Evolutionary conservation across 208 protist genomes (phyloP), one percentile per base, ranked within the genome.

Genomic region (Wallacemonas sp.): DNA sequence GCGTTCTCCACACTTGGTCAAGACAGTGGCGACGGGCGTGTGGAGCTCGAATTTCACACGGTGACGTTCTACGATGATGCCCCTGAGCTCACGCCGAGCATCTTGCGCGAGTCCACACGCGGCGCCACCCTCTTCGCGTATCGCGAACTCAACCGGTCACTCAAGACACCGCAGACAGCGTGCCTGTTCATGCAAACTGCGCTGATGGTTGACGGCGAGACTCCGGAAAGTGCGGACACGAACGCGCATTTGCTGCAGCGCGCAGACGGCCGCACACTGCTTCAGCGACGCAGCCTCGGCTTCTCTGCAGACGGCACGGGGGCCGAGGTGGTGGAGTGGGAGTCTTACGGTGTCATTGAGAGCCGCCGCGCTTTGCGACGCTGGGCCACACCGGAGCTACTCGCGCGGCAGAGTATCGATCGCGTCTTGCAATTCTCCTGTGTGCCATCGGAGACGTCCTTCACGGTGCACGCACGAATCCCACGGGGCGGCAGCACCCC

Each of bases 41-140:
- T 87, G 23, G 33, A 69, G 8, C n/a, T 84, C 0, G 47, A 33
- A 8, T 83, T 80, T 38, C 62, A 63, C 5, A 76, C 80, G 5
- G 83, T 92, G 39, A 87, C 77, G 48, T 80, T 90, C 55, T 80
- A 81, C 26, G 78, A 94, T 47, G 88, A 94, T 8, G 64, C 55
- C 0, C 55, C 65, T 2, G 70, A 85, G 3, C 21, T 73, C 0
- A 77, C 66, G 23, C 61, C 76, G 0, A 60, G 49, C 6, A 78
- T 67, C 41, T 21, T 90, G 6, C 61, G 32, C 23, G 54, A 65
- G 23, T 67, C 79, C 9, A 70, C 78, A 3, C 81, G 61, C 0
- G 61, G 60, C 3, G 81, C 78, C 3, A 68, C 85, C 2, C 65
- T 83, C 33, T 87, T 78, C 34, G 77, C 88, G 1, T 84, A 84